A percentile compares a stretch with the other conserved stretches of the same genome.
These are phyloP conservation scores for Aureobasidium sp. DNA, from an alignment of 2,329 filamentous ascomycete genomes.

Conservation along the genomic window DNA sequence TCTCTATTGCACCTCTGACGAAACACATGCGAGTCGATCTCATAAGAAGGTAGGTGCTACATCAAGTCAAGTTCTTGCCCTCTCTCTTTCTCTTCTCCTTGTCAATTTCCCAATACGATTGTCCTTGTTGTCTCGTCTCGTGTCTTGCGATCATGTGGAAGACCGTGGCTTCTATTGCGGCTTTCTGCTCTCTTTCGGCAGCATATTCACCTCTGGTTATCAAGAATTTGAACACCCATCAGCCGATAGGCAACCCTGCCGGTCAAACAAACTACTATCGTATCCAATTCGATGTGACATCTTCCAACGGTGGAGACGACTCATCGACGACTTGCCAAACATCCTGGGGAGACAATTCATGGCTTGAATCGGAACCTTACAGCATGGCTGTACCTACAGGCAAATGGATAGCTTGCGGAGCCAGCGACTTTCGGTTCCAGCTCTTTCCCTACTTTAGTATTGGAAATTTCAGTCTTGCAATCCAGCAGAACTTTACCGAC, in stretches of 20 bases:
- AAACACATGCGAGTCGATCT: not conserved
- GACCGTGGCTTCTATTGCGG: not conserved
- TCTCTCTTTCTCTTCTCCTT: not conserved
- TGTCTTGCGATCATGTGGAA: conserved; percentile 2
- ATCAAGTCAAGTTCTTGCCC: not conserved
- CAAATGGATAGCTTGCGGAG: conserved; percentile 22
- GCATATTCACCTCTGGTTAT: conserved; percentile 15
- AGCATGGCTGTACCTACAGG: conserved; percentile 21
- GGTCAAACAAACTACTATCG: conserved; percentile 24
- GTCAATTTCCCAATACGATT: not conserved
- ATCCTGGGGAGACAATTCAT: conserved; percentile 24
- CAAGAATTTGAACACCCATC: conserved; percentile 20
- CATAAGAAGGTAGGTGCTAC: not conserved
- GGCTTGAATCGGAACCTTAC: conserved; percentile 16
- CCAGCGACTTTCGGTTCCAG: conserved; percentile 22
- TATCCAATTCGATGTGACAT: conserved; percentile 22
- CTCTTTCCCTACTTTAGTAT: conserved; percentile 24
- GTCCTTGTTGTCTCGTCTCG: not conserved
- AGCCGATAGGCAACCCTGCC: conserved; percentile 23
- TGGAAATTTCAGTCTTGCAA: conserved; percentile 23
- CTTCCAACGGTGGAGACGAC: conserved; percentile 16
- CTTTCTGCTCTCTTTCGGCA: not conserved
- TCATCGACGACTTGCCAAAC: conserved; percentile 19
- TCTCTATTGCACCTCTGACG: not conserved
- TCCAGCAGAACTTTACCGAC: conserved; percentile 22